Base-by-base conservation (phyloP, 768 basidiomycete species). In the Suillus subalutaceus region DNA sequence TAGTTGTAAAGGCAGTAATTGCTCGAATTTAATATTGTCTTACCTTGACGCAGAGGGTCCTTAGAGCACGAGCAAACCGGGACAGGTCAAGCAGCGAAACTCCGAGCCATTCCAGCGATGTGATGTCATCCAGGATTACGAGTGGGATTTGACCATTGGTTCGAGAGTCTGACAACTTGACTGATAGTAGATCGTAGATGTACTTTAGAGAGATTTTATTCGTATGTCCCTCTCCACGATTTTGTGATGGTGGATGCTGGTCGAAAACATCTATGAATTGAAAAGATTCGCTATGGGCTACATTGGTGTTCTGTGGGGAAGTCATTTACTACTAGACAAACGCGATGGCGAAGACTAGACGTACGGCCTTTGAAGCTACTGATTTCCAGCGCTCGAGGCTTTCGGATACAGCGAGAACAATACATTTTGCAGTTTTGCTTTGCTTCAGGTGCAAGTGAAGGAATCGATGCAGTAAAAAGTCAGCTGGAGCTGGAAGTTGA, bases 71-170 rank as follows among this genome's bases (percentile, higher is more conserved):
- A 37, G 78, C 70, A 66, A 93, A 87, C 7, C 87, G 83, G 20
- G 75, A 76, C 44, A 93, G 71, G 26, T 89, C 88, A 8, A 81
- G 65, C 0, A 74, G 64, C 3, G 86, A 74, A 65, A 86, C 79
- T 2, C 92, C 92, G 20, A 90, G 84, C 91, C 92, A 94, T 71
- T 90, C 86, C 1, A 93, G 81, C 48, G 84, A 80, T 0, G 89
- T 75, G 52, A 91, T 78, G 63, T 91, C 90, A 67, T 94, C 92
- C n/a, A 93, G 71, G 53, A 94, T 84, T 26, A 93, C 80, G 15
- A 92, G 75, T 12, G 72, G 62, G 9, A 72, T 71, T 38, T 67
- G 66, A 0, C 71, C 65, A 8, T 57, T 66, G 6, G 66, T 67
- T 1, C 58, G 26, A 30, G 37, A 63, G 16, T 67, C 58, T 4